phyloP scores from a whole-genome alignment of 257 asterid species.

The Solanum dulcamara region DNA sequence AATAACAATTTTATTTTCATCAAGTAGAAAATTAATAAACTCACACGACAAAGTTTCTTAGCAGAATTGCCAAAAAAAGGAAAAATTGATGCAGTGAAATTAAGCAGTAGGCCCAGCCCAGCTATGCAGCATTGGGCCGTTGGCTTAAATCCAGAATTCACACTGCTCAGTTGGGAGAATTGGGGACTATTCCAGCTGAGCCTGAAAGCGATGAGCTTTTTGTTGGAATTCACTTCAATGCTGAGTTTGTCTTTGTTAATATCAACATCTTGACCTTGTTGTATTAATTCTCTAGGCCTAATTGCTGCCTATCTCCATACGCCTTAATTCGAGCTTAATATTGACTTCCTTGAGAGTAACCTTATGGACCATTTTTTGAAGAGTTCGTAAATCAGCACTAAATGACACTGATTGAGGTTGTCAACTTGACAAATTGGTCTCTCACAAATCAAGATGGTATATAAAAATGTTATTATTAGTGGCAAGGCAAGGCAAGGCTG shows the following conservation, averaged over 20 bases:
- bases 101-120: not conserved
- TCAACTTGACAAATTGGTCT: not conserved
- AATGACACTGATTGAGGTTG: not conserved
- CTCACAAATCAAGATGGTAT: not conserved
- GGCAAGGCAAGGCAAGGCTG: too few relatives aligned
- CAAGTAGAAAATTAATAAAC: not conserved
- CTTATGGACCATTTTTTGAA: not conserved
- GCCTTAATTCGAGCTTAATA: not conserved
- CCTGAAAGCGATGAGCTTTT: constrained; percentile 11
- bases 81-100: not conserved
- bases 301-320: not conserved
- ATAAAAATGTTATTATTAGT: too few relatives aligned
- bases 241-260: not conserved
- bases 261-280: not conserved
- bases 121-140: not conserved
- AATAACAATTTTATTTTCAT: not conserved
- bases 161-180: not conserved
- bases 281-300: not conserved
- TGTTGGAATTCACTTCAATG: constrained; percentile 6
- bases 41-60: not conserved
- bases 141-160: not conserved
- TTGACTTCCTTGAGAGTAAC: not conserved
- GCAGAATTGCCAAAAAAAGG: not conserved
- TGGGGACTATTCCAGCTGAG: constrained; percentile 12
- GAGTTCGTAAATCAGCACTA: not conserved